A percentile compares a stretch with the other conserved stretches of the same genome.
Conservation (phyloP, 2,329 filamentous ascomycete genomes). For the Huntiella bhutanensis region DNA sequence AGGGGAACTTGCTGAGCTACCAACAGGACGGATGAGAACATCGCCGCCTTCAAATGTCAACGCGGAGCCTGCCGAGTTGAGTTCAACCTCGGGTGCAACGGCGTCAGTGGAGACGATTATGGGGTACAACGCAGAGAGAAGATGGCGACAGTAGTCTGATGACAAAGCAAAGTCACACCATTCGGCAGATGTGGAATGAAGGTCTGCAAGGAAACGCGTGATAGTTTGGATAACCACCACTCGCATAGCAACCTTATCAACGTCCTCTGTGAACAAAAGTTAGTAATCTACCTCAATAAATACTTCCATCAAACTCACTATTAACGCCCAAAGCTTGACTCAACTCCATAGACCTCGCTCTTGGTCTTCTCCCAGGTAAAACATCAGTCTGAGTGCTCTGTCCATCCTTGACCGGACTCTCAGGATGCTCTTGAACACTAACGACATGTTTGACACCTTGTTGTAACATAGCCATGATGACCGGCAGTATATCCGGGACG, state of each 20-base stretch:
- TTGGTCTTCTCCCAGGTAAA: slow-evolving; percentile 18
- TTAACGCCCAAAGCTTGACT: slow-evolving; percentile 37
- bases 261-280: slow-evolving; percentile 4
- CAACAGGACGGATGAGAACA: slow-evolving; percentile 62
- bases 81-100: slow-evolving; percentile 65
- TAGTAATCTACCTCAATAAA: not conserved
- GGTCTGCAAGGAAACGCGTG: slow-evolving; percentile 57
- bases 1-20: slow-evolving; percentile 39
- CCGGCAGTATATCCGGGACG: slow-evolving; percentile 59
- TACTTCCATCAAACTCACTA: slow-evolving; percentile 22
- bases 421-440: slow-evolving; percentile 39
- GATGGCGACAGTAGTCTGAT: slow-evolving; percentile 63
- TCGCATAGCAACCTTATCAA: slow-evolving; percentile 21
- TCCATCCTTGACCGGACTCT: slow-evolving; percentile 25
- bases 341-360: slow-evolving; percentile 48
- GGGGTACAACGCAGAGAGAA: slow-evolving; percentile 69
- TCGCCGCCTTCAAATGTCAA: slow-evolving; percentile 74
- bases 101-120: slow-evolving; percentile 72
- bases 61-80: slow-evolving; percentile 64
- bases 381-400: not conserved
- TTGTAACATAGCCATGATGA: slow-evolving; percentile 75
- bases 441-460: slow-evolving; percentile 57
- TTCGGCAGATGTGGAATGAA: slow-evolving; percentile 54
- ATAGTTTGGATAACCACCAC: slow-evolving; percentile 54
- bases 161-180: slow-evolving; percentile 69